Evolutionary conservation across 441 rosid genomes (phyloP), one percentile per base, ranked within the genome.

Genomic region (Syzygium syzygioides): DNA sequence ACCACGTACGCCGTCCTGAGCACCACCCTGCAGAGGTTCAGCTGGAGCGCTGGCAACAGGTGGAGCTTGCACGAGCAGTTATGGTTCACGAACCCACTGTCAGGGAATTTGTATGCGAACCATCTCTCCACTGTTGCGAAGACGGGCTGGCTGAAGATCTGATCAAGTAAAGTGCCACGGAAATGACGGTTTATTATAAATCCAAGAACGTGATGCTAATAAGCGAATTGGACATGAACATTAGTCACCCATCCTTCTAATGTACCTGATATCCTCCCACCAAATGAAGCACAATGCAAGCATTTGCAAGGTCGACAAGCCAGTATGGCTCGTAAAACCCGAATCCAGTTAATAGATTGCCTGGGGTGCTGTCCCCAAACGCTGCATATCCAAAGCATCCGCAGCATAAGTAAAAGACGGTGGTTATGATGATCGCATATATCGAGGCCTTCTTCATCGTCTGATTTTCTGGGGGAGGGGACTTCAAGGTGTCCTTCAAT

Each of bases 401-500:
- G 18, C 90, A 37, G 55, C 90, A 88, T 37, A 90, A 26, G 55
- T 91, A 90, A 79, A 91, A 92, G 83, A 4, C 3, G 6, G 53
- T 56, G 20, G 56, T 41, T 52, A 45, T 14, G 52, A 62, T 0
- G 37, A 37, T 80, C 1, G 79, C 57, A 52, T 18, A 11, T 14
- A 68, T 1, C 6, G 68, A 60, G 53, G 53, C 64, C 52, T 45
- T 59, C 83, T 64, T 86, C 88, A 60, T 64, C 19, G 79, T 86
- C 88, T 86, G 25, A 50, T 18, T 60, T 64, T 86, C 88, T 28
- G 87, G 68, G 52, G 87, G 76, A 56, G 87, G 87, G 19, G 94
- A 92, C 91, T 92, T 93, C 90, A 94, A 80, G 4, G 95, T 94
- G 55, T 94, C 95, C 95, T 94, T 89, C 87, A 41, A 90, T 20